phyloP scores from a whole-genome alignment of 2,329 filamentous ascomycete genomes.

The Exophiala spinifera region DNA sequence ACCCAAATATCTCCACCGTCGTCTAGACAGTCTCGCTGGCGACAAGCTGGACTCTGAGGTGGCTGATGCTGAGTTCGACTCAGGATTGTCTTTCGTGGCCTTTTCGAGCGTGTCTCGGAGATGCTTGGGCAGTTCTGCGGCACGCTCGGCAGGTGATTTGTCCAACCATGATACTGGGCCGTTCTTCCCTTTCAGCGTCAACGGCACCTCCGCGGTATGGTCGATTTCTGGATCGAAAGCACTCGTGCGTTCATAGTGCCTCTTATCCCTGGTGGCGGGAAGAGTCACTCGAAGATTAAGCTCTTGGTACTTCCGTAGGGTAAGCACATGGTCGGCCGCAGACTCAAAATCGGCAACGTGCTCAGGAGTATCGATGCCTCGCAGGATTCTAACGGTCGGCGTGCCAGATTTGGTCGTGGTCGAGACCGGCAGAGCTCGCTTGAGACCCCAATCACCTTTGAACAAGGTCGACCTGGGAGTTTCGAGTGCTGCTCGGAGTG shows the following conservation, averaged over 20 bases:
- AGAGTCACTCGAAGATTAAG: constrained; percentile 59
- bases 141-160: constrained; percentile 6
- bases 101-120: constrained; percentile 18
- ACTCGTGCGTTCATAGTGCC: constrained; percentile 20
- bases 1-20: constrained; percentile 56
- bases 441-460: constrained; percentile 89
- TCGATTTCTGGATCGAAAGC: constrained; percentile 33
- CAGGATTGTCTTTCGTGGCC: constrained; percentile 6
- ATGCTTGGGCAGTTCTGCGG: constrained; percentile 23
- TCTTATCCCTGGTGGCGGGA: constrained; percentile 8
- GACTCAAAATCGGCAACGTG: constrained; percentile 86
- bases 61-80: neutral
- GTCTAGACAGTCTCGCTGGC: neutral
- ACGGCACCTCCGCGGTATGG: constrained; percentile 21
- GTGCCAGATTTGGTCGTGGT: constrained; percentile 69
- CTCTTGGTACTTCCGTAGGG: constrained; percentile 82
- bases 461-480: constrained; percentile 69
- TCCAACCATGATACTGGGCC: constrained; percentile 15
- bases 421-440: constrained; percentile 74
- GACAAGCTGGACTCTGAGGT: constrained; percentile 1
- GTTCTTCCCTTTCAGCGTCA: neutral
- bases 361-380: constrained; percentile 77
- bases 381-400: constrained; percentile 69
- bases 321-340: constrained; percentile 75
- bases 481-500: constrained; percentile 78